Base-by-base conservation (phyloP, 2,329 filamentous ascomycete species). In the Alternaria alternata region DNA sequence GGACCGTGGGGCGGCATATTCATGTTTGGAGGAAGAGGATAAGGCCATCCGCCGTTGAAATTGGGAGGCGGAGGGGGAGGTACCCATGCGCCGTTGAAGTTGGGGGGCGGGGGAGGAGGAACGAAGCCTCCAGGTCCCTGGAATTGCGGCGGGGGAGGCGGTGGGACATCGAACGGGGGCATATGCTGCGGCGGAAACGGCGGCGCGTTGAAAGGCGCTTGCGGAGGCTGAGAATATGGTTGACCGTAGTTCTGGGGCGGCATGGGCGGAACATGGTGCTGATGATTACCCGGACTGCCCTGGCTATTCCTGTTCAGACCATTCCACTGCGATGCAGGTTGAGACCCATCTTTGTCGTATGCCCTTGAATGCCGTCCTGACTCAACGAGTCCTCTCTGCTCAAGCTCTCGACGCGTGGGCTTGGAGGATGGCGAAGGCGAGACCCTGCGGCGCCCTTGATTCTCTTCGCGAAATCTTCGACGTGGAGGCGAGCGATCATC, bases 41-140 rank as follows among this genome's bases (percentile, higher is more conserved):
- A 14, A 46, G 67, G 63, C 55, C 63, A 74, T 22, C 59, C 56
- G n/a, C 68, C 70, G 9, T 61, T 69, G 43, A 63, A 71, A 46
- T 68, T 70, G 22, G 67, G 66, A 4, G 71, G 69, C 26, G 64
- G 67, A 5, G 64, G 61, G 22, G 66, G 65, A 36, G 12, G 32
- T 42, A 67, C 62, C 55, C 63, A 74, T 20, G 59, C 56, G 9
- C 68, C 69, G 12, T 59, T 70, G 43, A 65, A 71, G 42, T 69
- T 70, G 22, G 67, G 65, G 7, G 71, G 69, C 20, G 68, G 70
- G 12, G 72, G 71, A 14, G 72, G 71, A 7, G 68, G 70, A 3
- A 69, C 47, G n/a, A 62, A 62, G 14, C 58, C 63, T 38, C 48
- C 58, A 8, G 58, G 53, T 49, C 61, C 64, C 28, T 67, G 70